Evolutionary conservation across 139 green algal species (phyloP), one percentile per base, ranked within the genome.

Genomic region (Tetradesmus lagerheimii): DNA sequence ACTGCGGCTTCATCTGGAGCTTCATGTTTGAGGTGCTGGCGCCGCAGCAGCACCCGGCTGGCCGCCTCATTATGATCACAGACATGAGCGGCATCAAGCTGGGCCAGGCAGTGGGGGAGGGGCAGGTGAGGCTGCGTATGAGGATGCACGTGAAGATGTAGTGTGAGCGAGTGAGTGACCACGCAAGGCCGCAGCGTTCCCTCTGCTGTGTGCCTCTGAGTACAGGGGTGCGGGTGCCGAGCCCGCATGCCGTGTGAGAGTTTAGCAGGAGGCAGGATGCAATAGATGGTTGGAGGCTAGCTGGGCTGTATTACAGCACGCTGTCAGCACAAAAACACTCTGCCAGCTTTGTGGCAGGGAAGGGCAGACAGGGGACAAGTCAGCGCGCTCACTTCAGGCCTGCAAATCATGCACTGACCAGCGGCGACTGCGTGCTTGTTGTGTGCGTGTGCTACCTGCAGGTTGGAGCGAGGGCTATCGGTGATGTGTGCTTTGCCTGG

Each of bases 1-100:
- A 90, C 86, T 84, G 75, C 43, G 86, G 71, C 43, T 90, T 83
- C 43, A 57, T 90, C 6, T 90, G 86, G 86, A 20, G 16, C 23
- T 90, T 62, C 47, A 90, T 90, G 86, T 90, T 90, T 90, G 86
- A 90, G 74, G 43, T 39, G 71, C 27, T 78, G 31, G 86, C 74
- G 31, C 47, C 75, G 16, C 45, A 50, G n/a, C 5, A 45, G 11
- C 47, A 85, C 75, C 86, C 86, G 2, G 57, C n/a, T 34, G 86
- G 86, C 18, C 78, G 86, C 25, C 34, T 90, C 12, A 50, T 90
- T 11, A 31, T 90, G 43, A n/a, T 90, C 16, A 31, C 86, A 11
- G 86, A 90, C 86, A 84, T 83, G 71, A 84, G 35, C 74, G 75
- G 50, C 47, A 45, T 90, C 74, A 83, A 71, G 74, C 86, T 90